Evolutionary conservation across 2,329 filamentous ascomycete species (phyloP).

Genomic region (Biscogniauxia marginata): DNA sequence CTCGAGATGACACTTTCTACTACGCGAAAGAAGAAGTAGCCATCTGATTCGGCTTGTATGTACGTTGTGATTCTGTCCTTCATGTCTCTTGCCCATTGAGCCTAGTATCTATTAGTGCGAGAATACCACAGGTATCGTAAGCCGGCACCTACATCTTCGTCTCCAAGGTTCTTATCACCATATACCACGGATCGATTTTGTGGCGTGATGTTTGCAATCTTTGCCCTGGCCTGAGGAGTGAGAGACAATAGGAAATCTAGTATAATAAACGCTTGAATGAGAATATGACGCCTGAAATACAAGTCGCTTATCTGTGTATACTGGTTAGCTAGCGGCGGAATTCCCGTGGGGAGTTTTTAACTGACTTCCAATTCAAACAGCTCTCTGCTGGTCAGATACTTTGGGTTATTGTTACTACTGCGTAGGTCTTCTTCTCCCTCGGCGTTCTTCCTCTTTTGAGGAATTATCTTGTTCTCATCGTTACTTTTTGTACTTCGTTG

Average conservation of each 20-base stretch:
- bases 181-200: constrained; percentile 90
- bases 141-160: constrained; percentile 70
- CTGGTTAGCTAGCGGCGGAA: constrained; percentile 21
- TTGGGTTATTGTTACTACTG: constrained; percentile 84
- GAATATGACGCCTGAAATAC: constrained; percentile 88
- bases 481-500: constrained; percentile 50
- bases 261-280: constrained; percentile 92
- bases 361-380: constrained; percentile 89
- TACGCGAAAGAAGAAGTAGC: constrained; percentile 93
- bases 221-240: constrained; percentile 77
- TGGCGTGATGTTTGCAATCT: constrained; percentile 62
- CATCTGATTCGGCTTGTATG: constrained; percentile 75
- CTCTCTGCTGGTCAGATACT: constrained; percentile 96
- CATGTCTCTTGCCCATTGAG: constrained; percentile 80
- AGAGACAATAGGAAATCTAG: constrained; percentile 94
- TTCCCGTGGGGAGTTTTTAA: neutral
- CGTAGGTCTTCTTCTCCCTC: constrained; percentile 59
- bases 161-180: constrained; percentile 67
- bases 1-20: constrained; percentile 92
- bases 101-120: constrained; percentile 42
- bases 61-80: constrained; percentile 79
- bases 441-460: constrained; percentile 68
- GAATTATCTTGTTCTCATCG: constrained; percentile 61
- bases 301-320: constrained; percentile 75
- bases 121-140: neutral